phyloP scores from a whole-genome alignment of 768 basidiomycete species.

The Tricholoma matsutake region DNA sequence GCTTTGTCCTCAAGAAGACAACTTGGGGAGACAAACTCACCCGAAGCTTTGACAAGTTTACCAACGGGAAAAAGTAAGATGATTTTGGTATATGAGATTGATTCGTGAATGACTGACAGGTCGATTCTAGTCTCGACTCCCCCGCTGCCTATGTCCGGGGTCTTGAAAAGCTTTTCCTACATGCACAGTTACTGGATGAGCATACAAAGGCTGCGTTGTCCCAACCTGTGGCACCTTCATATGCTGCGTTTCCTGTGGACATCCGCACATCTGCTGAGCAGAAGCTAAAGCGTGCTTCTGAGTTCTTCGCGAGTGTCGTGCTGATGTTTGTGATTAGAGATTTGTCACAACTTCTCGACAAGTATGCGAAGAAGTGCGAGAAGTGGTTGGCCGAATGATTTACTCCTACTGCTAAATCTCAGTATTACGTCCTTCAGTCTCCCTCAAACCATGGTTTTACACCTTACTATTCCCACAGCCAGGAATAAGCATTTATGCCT shows the following conservation, averaged over 20 bases:
- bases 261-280: slow-evolving; percentile 63
- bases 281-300: slow-evolving; percentile 78
- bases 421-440: neutral
- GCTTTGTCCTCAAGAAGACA: slow-evolving; percentile 79
- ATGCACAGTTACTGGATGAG: slow-evolving; percentile 82
- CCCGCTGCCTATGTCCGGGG: slow-evolving; percentile 81
- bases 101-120: slow-evolving; percentile 13
- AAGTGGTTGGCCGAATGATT: slow-evolving; percentile 83
- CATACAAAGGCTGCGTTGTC: slow-evolving; percentile 72
- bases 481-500: neutral
- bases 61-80: slow-evolving; percentile 83
- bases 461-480: neutral
- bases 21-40: slow-evolving; percentile 75
- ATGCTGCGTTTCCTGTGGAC: slow-evolving; percentile 66
- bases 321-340: slow-evolving; percentile 89
- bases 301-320: slow-evolving; percentile 88
- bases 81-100: slow-evolving; percentile 7
- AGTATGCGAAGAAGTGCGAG: slow-evolving; percentile 92
- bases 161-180: slow-evolving; percentile 67
- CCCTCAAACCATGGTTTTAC: neutral
- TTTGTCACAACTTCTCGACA: slow-evolving; percentile 82
- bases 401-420: neutral
- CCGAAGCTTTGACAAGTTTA: slow-evolving; percentile 77
- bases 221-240: slow-evolving; percentile 67
- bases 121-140: slow-evolving; percentile 71